phyloP scores from a whole-genome alignment of 305 asterid genomes.

The Fraxinus ornus region DNA sequence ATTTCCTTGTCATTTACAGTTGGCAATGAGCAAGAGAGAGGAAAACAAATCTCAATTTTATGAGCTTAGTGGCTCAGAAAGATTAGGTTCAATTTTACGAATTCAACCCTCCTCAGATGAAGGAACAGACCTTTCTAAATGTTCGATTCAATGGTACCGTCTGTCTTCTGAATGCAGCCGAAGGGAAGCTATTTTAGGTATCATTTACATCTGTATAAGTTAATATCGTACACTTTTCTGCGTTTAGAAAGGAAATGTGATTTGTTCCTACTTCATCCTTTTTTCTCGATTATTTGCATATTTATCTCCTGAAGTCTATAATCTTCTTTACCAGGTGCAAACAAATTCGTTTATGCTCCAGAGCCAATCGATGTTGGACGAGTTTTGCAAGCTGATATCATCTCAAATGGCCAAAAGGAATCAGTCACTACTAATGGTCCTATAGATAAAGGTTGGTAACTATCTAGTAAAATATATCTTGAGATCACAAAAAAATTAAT shows the following conservation, averaged over 20 bases:
- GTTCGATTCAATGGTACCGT: slow-evolving; percentile 86
- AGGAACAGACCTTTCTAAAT: slow-evolving; percentile 72
- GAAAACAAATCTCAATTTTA: slow-evolving; percentile 45
- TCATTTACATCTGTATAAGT: neutral
- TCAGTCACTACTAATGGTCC: slow-evolving; percentile 61
- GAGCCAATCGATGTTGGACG: slow-evolving; percentile 94
- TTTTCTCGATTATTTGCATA: neutral
- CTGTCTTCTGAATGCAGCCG: slow-evolving; percentile 90
- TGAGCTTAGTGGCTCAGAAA: slow-evolving; percentile 57
- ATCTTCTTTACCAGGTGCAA: slow-evolving; percentile 59
- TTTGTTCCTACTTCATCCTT: neutral
- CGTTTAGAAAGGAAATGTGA: neutral
- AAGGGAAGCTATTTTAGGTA: slow-evolving; percentile 87
- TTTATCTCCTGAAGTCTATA: slow-evolving; percentile 11
- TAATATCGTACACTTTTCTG: neutral
- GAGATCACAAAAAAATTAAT: neutral
- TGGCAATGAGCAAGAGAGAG: slow-evolving; percentile 69
- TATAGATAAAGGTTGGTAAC: slow-evolving; percentile 64
- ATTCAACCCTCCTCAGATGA: slow-evolving; percentile 69
- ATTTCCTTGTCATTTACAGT: slow-evolving; percentile 46
- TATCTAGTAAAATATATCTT: neutral
- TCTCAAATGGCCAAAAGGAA: slow-evolving; percentile 61
- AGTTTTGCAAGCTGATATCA: slow-evolving; percentile 77
- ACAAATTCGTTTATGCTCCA: slow-evolving; percentile 83
- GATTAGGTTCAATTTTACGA: slow-evolving; percentile 73